These are phyloP conservation scores for Chytriomyces sp. DNA, from an alignment of 192 early-diverging fungal genomes.

Conservation along the genomic window DNA sequence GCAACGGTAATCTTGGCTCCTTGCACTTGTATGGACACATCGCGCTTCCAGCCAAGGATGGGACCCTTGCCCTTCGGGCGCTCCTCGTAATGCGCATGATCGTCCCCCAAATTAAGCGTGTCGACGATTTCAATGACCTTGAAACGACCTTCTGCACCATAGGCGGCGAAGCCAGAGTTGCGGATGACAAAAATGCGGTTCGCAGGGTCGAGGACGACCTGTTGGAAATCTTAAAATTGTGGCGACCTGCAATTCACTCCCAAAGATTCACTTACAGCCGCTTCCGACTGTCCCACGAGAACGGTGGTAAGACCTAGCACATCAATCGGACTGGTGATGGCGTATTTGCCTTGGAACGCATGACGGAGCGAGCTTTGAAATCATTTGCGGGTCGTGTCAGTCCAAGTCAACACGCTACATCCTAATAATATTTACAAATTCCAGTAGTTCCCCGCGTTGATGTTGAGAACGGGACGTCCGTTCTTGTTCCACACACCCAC, in stretches of 20 bases:
- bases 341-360: slow-evolving; percentile 26
- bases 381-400: too few relatives aligned
- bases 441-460: slow-evolving; percentile 45
- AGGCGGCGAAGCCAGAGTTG: slow-evolving; percentile 54
- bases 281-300: slow-evolving; percentile 53
- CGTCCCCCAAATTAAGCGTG: slow-evolving; percentile 49
- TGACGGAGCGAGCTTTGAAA: slow-evolving; percentile 36
- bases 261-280: too few relatives aligned
- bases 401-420: neutral
- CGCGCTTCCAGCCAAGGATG: slow-evolving; percentile 46
- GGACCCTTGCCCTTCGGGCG: slow-evolving; percentile 1
- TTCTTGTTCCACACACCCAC: slow-evolving; percentile 41
- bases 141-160: slow-evolving; percentile 40
- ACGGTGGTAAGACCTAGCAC: slow-evolving; percentile 42
- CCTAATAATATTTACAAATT: slow-evolving; percentile 26
- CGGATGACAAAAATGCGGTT: slow-evolving; percentile 53
- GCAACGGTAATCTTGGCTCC: slow-evolving; percentile 38
- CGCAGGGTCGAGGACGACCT: slow-evolving; percentile 42
- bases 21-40: slow-evolving; percentile 31
- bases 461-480: slow-evolving; percentile 42
- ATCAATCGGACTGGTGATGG: slow-evolving; percentile 43
- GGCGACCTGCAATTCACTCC: too few relatives aligned
- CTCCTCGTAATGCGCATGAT: slow-evolving; percentile 38
- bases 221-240: too few relatives aligned
- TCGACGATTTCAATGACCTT: slow-evolving; percentile 50